phyloP scores from a whole-genome alignment of 441 rosid species.

The Oxalis stricta region DNA sequence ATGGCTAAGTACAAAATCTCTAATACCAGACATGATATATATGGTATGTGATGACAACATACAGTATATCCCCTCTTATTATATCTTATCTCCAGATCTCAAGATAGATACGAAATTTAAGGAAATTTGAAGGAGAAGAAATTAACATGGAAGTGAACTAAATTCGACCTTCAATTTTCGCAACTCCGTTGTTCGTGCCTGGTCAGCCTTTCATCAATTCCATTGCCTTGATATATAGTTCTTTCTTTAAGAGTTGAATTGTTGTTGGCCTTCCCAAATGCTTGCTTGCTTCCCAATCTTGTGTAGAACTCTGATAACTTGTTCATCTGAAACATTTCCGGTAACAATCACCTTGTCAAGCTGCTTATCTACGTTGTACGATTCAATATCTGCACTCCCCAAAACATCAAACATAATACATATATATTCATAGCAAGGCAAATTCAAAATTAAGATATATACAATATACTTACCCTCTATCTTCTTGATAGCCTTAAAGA shows the following conservation, averaged over 20 bases:
- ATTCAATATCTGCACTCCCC: conserved; percentile 45
- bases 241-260: neutral
- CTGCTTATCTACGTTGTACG: conserved; percentile 59
- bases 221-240: too few species aligned
- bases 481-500: conserved; percentile 78
- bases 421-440: neutral
- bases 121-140: too few species aligned
- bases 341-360: conserved; percentile 71
- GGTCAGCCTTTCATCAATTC: too few species aligned
- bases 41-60: too few species aligned
- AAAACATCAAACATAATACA: neutral
- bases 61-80: too few species aligned
- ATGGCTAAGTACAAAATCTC: too few species aligned
- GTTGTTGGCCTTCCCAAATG: conserved; percentile 26
- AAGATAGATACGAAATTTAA: too few species aligned
- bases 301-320: conserved; percentile 58
- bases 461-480: conserved; percentile 41
- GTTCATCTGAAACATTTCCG: conserved; percentile 57
- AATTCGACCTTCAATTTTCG: too few species aligned
- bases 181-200: too few species aligned
- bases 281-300: conserved; percentile 63
- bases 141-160: too few species aligned
- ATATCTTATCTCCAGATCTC: too few species aligned
- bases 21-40: too few species aligned
- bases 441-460: neutral